Evolutionary conservation across 2,329 filamentous ascomycete genomes (phyloP).

Genomic region (Trichophyton equinum): DNA sequence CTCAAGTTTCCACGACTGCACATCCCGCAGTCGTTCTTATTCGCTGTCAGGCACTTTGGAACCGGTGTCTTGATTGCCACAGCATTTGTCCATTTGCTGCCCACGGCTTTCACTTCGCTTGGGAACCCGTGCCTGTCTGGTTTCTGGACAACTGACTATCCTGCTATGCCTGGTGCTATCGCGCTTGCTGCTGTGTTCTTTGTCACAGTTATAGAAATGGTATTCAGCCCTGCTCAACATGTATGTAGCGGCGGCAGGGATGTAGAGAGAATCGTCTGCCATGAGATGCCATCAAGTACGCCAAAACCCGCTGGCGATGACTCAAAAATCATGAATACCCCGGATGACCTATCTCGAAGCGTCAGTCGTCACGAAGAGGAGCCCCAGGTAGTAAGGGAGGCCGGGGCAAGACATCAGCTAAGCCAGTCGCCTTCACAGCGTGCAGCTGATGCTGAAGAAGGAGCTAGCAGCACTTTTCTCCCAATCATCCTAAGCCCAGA

Average conservation of each 20-base stretch:
- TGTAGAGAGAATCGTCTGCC: conserved; percentile 4
- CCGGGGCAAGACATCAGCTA: conserved; percentile 22
- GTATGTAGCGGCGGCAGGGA: conserved; percentile 15
- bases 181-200: conserved; percentile 34
- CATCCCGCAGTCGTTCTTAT: conserved; percentile 49
- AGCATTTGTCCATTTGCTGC: conserved; percentile 66
- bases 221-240: conserved; percentile 33
- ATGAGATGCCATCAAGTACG: not conserved
- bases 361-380: conserved; percentile 15
- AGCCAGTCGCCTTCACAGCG: conserved; percentile 13
- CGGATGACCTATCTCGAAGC: conserved; percentile 14
- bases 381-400: conserved; percentile 19
- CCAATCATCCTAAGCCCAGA: conserved; percentile 16
- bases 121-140: conserved; percentile 49
- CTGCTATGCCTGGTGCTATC: conserved; percentile 38
- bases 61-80: conserved; percentile 79
- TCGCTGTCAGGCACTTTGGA: conserved; percentile 61
- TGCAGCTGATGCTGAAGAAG: not conserved
- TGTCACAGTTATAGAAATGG: conserved; percentile 44
- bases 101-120: conserved; percentile 54
- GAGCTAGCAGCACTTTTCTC: not conserved
- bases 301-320: not conserved
- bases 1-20: conserved; percentile 45
- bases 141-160: conserved; percentile 36
- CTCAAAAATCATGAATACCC: conserved; percentile 6